Percentiles rank a stretch among this genome's conserved stretches.
These are phyloP conservation scores for Salvia miltiorrhiza DNA, from an alignment of 257 asterid species.

Conservation along the genomic window DNA sequence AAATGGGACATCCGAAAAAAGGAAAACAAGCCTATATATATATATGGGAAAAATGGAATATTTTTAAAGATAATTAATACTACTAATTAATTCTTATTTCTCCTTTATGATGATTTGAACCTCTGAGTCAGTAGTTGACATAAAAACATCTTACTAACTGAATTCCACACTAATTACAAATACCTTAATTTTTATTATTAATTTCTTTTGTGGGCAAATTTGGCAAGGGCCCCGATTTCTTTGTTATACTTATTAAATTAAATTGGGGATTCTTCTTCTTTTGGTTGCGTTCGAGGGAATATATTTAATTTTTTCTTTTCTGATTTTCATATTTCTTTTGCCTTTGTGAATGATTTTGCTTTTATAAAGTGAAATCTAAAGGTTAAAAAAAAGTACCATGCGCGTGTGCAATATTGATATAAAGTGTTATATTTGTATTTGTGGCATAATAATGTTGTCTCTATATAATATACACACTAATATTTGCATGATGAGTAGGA, in stretches of 20 bases:
- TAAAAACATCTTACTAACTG: too few relatives aligned
- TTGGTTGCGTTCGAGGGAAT: background rate
- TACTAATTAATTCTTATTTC: too few relatives aligned
- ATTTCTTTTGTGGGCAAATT: background rate
- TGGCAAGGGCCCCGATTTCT: background rate
- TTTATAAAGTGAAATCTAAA: slow-evolving; percentile 28
- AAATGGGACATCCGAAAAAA: too few relatives aligned
- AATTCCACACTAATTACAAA: too few relatives aligned
- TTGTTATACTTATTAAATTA: background rate
- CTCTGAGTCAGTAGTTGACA: too few relatives aligned
- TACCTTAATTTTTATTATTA: too few relatives aligned
- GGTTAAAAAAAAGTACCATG: slow-evolving; percentile 34
- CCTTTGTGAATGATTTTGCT: slow-evolving; percentile 10
- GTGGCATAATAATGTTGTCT: slow-evolving; percentile 47
- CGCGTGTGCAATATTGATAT: slow-evolving; percentile 45
- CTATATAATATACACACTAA: slow-evolving; percentile 15
- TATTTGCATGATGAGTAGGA: slow-evolving; percentile 34
- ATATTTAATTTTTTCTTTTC: background rate
- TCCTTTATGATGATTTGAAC: too few relatives aligned
- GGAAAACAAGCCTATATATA: too few relatives aligned
- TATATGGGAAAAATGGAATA: too few relatives aligned
- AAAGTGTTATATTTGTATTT: slow-evolving; percentile 35
- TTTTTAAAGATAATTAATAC: too few relatives aligned
- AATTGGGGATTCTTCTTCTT: background rate
- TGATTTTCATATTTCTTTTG: background rate